Evolutionary conservation across 768 basidiomycete genomes (phyloP).

Genomic region (Mycena leptocephala): DNA sequence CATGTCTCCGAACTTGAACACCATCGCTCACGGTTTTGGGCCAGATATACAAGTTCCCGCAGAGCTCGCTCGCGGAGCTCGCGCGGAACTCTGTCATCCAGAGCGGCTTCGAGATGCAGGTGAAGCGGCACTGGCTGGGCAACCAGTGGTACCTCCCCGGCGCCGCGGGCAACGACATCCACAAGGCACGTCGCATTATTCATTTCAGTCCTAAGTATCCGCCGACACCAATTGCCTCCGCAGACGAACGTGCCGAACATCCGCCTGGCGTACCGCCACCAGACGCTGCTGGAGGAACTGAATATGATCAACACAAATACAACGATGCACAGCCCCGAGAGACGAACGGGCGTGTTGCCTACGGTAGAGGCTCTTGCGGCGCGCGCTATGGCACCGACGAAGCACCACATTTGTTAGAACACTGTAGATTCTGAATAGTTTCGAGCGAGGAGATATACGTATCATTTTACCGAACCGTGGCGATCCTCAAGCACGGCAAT

Average conservation of each 20-base stretch:
- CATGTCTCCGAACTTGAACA: neutral
- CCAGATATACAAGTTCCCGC: conserved; percentile 97
- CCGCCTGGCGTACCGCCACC: conserved; percentile 91
- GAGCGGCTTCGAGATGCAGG: conserved; percentile 98
- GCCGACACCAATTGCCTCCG: too few species aligned
- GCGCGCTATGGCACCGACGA: conserved; percentile 51
- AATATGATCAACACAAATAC: conserved; percentile 67
- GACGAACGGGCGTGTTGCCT: conserved; percentile 33
- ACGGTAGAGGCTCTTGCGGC: conserved; percentile 56
- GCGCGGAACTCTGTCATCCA: conserved; percentile 98
- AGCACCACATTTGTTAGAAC: conserved; percentile 21
- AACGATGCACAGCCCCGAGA: neutral
- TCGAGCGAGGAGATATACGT: too few species aligned
- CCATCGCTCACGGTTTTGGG: neutral
- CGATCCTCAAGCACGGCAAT: too few species aligned
- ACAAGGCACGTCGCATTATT: conserved; percentile 80
- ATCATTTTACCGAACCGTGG: too few species aligned
- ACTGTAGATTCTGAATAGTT: too few species aligned
- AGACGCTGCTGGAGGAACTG: conserved; percentile 91
- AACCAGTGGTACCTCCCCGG: conserved; percentile 95
- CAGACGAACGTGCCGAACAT: conserved; percentile 98
- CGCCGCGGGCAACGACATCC: conserved; percentile 94
- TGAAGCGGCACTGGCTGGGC: conserved; percentile 97
- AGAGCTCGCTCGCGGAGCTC: conserved; percentile 94
- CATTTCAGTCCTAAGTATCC: neutral